Conservation (phyloP, 176 grass and related monocot species). For the Aegilops longissima region DNA sequence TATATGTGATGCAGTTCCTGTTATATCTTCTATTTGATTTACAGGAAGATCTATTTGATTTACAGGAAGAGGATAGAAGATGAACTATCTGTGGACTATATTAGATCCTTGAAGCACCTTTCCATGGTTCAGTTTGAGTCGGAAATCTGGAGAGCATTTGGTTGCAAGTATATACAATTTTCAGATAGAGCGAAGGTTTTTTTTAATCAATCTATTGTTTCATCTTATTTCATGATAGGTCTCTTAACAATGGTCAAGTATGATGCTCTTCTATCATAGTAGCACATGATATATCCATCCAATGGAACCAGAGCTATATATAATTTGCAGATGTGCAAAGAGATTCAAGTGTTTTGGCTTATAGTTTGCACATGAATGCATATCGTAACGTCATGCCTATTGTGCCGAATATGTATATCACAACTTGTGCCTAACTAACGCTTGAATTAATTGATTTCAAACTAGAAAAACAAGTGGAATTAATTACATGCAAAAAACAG, state of each 20-base stretch:
- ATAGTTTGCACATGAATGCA: not conserved
- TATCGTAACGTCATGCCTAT: not conserved
- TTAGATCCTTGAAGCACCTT: slow-evolving; percentile 32
- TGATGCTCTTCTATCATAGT: not conserved
- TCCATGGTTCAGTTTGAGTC: slow-evolving; percentile 53
- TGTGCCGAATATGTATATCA: not conserved
- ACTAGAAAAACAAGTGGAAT: not conserved
- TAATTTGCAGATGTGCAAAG: not conserved
- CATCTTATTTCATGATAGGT: not conserved
- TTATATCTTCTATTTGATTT: slow-evolving; percentile 25
- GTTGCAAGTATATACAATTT: slow-evolving; percentile 1
- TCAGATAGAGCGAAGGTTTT: slow-evolving; percentile 65
- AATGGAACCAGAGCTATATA: not conserved
- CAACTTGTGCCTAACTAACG: not conserved
- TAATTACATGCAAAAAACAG: not conserved
- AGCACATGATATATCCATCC: not conserved
- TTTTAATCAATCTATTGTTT: not conserved
- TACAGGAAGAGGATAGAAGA: slow-evolving; percentile 66
- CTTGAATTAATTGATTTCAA: not conserved
- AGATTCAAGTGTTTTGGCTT: not conserved
- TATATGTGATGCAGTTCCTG: not conserved
- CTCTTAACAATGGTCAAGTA: not conserved
- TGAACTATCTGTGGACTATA: slow-evolving; percentile 34
- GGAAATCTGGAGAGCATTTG: slow-evolving; percentile 48
- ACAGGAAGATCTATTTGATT: slow-evolving; percentile 43